phyloP scores from a whole-genome alignment of 2,329 filamentous ascomycete species.

The Stagonosporopsis chrysanthemi region DNA sequence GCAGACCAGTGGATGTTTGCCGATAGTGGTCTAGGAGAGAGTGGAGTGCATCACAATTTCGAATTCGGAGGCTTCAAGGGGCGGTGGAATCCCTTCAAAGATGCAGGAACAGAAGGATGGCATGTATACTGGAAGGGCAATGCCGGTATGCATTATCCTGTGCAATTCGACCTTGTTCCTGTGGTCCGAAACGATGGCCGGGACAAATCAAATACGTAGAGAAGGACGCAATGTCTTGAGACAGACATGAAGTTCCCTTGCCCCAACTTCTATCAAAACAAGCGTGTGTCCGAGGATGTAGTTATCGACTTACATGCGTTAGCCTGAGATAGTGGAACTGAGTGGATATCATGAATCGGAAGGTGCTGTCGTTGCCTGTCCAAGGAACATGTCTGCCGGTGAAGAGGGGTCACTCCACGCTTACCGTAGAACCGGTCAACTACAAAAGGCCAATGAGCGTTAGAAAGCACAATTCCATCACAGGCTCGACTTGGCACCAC shows the following conservation, averaged over 20 bases:
- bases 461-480: too few relatives aligned
- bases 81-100: slow-evolving; percentile 26
- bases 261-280: not conserved
- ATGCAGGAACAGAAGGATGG: slow-evolving; percentile 29
- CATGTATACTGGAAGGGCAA: slow-evolving; percentile 31
- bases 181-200: not conserved
- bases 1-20: slow-evolving; percentile 23
- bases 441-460: too few relatives aligned
- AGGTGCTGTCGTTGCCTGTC: too few relatives aligned
- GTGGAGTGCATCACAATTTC: slow-evolving; percentile 10
- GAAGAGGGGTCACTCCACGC: too few relatives aligned
- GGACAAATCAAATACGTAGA: not conserved
- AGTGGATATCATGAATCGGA: too few relatives aligned
- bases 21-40: not conserved
- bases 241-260: not conserved
- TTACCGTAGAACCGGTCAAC: too few relatives aligned
- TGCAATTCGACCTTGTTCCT: slow-evolving; percentile 21
- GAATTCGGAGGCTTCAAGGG: slow-evolving; percentile 24
- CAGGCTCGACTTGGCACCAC: too few relatives aligned
- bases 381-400: too few relatives aligned
- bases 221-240: too few relatives aligned
- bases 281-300: too few relatives aligned
- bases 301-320: too few relatives aligned
- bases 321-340: too few relatives aligned
- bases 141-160: slow-evolving; percentile 11